Percentiles rank a stretch among this genome's conserved stretches.
Conservation (phyloP, 2,329 filamentous ascomycete genomes). For the Cylindrodendrum hubeiense region DNA sequence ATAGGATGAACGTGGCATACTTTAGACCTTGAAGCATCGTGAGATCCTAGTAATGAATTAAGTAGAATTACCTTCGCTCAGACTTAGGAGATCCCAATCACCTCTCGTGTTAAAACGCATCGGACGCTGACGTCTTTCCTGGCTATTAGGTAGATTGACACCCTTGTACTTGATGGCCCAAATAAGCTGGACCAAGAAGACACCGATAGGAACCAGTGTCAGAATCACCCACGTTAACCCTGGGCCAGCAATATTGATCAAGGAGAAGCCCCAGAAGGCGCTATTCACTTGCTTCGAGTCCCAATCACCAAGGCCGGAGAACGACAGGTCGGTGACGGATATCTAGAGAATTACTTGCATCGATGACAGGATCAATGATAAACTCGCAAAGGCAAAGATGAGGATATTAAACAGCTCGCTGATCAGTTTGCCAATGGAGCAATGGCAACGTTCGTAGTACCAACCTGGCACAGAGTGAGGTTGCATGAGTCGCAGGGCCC, state of each 20-base stretch:
- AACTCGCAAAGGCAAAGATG: not conserved
- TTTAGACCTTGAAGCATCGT: too few relatives aligned
- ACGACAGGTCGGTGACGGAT: not conserved
- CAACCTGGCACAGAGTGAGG: not conserved
- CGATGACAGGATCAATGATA: not conserved
- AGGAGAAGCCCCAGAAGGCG: not conserved
- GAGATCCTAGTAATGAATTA: too few relatives aligned
- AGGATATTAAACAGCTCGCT: not conserved
- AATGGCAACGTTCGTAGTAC: not conserved
- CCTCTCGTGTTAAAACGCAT: too few relatives aligned
- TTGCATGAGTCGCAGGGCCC: not conserved
- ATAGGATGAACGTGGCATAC: too few relatives aligned
- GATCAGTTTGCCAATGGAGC: not conserved
- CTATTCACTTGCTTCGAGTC: not conserved
- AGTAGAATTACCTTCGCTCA: too few relatives aligned
- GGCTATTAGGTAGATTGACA: not conserved
- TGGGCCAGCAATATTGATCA: not conserved
- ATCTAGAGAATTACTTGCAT: not conserved
- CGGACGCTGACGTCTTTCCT: not conserved
- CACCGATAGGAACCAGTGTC: not conserved
- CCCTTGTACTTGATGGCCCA: not conserved
- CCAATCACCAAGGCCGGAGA: not conserved
- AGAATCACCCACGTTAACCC: not conserved
- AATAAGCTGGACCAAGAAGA: not conserved
- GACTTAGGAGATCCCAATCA: too few relatives aligned